phyloP scores from a whole-genome alignment of 305 asterid species.

The Fraxinus albicans region DNA sequence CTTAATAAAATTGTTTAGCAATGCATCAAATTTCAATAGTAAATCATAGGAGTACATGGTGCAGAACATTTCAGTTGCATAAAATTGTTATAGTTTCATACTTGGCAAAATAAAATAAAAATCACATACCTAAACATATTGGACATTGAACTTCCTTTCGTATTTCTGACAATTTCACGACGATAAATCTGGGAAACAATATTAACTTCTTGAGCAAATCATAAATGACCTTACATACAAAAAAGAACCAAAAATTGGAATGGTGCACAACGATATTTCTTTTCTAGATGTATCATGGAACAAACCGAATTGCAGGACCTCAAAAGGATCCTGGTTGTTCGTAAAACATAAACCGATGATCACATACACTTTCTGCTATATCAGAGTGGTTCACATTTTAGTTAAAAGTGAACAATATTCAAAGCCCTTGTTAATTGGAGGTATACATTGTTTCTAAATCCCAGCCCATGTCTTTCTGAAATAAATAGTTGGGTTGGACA shows the following conservation, averaged over 20 bases:
- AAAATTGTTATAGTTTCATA: conserved; percentile 13
- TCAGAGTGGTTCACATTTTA: neutral
- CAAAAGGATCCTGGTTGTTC: conserved; percentile 7
- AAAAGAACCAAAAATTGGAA: conserved; percentile 14
- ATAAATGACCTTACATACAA: conserved; percentile 6
- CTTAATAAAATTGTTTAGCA: neutral
- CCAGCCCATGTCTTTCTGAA: neutral
- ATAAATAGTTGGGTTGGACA: neutral
- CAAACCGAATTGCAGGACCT: neutral
- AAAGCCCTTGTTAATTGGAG: neutral
- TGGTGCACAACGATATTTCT: conserved; percentile 10
- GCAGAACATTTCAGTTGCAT: conserved; percentile 6
- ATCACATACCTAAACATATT: conserved; percentile 55
- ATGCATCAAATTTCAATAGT: conserved; percentile 18
- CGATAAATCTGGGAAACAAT: conserved; percentile 41
- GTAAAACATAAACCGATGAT: neutral
- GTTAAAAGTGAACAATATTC: neutral
- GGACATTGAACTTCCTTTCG: conserved; percentile 95
- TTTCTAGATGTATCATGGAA: conserved; percentile 19
- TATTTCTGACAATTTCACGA: conserved; percentile 63
- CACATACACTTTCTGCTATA: neutral
- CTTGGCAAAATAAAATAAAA: conserved; percentile 18
- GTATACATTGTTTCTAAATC: neutral
- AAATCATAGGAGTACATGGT: conserved; percentile 8
- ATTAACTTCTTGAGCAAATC: conserved; percentile 17